These are phyloP conservation scores for Heteromeles arbutifolia DNA, from an alignment of 306 rosid genomes.

Conservation along the genomic window DNA sequence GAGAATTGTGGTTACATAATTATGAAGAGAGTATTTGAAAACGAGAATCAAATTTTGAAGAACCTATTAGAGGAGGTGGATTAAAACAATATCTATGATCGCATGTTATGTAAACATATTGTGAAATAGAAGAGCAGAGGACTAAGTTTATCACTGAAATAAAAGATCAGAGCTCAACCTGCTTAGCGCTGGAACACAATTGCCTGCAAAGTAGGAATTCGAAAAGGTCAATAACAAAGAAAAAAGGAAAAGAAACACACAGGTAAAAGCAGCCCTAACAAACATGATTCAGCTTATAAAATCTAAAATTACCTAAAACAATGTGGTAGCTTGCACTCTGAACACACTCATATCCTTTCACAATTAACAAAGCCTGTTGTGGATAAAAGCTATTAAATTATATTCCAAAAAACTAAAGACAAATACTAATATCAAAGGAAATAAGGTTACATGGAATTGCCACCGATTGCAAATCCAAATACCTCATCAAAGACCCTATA, in stretches of 20 bases:
- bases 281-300: neutral
- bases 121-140: neutral
- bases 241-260: neutral
- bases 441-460: neutral
- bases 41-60: neutral
- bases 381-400: neutral
- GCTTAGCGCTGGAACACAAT: slow-evolving; percentile 17
- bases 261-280: neutral
- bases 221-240: neutral
- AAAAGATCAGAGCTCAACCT: slow-evolving; percentile 20
- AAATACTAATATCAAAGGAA: neutral
- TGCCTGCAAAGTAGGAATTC: slow-evolving; percentile 12
- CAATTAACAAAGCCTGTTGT: slow-evolving; percentile 14
- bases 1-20: neutral
- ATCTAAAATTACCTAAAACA: slow-evolving; percentile 2
- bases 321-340: slow-evolving; percentile 23
- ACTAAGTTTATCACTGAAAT: neutral
- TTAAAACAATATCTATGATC: neutral
- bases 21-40: neutral
- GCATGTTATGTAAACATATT: neutral
- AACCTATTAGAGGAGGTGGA: neutral
- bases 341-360: slow-evolving; percentile 14
- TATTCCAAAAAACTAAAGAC: neutral
- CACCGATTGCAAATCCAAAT: neutral
- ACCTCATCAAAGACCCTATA: neutral